phyloP scores from a whole-genome alignment of 73 alveolate genomes.

The Symbiodinium natans region DNA sequence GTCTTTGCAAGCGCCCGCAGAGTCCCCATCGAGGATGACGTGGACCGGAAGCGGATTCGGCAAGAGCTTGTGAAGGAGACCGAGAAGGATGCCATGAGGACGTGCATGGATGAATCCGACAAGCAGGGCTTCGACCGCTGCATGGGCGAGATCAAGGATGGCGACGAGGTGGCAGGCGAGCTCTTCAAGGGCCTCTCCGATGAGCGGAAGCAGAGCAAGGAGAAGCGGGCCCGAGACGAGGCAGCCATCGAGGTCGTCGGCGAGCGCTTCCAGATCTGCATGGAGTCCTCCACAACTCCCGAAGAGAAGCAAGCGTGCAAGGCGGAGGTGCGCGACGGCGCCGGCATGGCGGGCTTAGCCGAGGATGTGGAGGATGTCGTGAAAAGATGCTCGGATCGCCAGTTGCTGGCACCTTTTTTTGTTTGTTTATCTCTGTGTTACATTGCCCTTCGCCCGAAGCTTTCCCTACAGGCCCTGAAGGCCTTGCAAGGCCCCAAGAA shows the following conservation, averaged over 20 bases:
- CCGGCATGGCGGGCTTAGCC: neutral
- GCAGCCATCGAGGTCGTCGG: conserved; percentile 34
- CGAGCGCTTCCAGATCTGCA: conserved; percentile 24
- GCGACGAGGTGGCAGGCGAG: neutral
- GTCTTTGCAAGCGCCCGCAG: neutral
- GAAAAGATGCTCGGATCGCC: neutral
- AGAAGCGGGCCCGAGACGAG: neutral
- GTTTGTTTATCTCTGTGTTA: too few species aligned
- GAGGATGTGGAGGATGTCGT: conserved; percentile 10
- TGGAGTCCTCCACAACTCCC: neutral
- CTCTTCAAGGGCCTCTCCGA: neutral
- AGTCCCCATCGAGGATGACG: neutral
- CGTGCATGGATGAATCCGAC: neutral
- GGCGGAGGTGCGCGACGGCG: neutral
- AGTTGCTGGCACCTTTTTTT: too few species aligned
- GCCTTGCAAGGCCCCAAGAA: too few species aligned
- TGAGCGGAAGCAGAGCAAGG: neutral
- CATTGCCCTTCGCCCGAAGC: too few species aligned
- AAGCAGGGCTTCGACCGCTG: conserved; percentile 14
- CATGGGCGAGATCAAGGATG: neutral
- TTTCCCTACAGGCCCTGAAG: too few species aligned
- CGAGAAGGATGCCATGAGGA: neutral
- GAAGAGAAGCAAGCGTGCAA: neutral
- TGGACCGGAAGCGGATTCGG: neutral
- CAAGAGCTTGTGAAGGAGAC: neutral